Conservation (phyloP, 495 filamentous ascomycete genomes). For the Penicillium lividum region DNA sequence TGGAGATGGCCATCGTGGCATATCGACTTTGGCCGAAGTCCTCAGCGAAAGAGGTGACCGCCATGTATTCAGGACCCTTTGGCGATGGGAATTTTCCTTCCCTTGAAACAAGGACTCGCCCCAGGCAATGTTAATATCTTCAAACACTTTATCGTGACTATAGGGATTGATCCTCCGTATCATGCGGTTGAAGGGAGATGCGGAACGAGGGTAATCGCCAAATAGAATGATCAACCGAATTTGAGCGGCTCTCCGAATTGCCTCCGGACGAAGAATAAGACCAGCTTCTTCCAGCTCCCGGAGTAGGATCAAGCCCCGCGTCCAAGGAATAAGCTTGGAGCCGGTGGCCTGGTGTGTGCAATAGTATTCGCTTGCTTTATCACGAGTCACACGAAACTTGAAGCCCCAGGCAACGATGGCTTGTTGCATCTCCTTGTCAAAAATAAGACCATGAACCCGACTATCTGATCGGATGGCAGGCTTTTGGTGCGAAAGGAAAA, state of each 20-base stretch:
- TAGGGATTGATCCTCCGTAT: slow-evolving; percentile 41
- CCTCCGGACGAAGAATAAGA: slow-evolving; percentile 37
- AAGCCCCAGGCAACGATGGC: slow-evolving; percentile 64
- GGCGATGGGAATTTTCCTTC: slow-evolving; percentile 10
- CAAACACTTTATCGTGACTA: slow-evolving; percentile 26
- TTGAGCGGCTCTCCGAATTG: slow-evolving; percentile 45
- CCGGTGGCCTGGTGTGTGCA: slow-evolving; percentile 7
- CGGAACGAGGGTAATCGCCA: slow-evolving; percentile 34
- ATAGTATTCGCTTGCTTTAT: slow-evolving; percentile 7
- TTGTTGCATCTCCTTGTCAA: slow-evolving; percentile 46
- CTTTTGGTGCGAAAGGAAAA: background rate
- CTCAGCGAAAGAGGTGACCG: slow-evolving; percentile 8
- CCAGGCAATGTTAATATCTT: slow-evolving; percentile 39
- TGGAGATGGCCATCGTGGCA: slow-evolving; percentile 4
- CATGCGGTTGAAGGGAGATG: slow-evolving; percentile 35
- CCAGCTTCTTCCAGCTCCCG: slow-evolving; percentile 46
- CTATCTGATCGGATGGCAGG: slow-evolving; percentile 10
- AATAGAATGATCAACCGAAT: slow-evolving; percentile 55
- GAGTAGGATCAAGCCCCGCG: slow-evolving; percentile 54
- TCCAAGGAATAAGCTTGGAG: slow-evolving; percentile 39
- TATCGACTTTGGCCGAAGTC: slow-evolving; percentile 1
- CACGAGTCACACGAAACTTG: slow-evolving; percentile 33
- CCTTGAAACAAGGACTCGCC: slow-evolving; percentile 34
- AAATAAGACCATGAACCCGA: slow-evolving; percentile 43
- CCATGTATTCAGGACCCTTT: slow-evolving; percentile 30